Percentiles rank a stretch among this genome's conserved stretches.
Conservation (phyloP, 768 basidiomycete species). For the Mycena rosella region DNA sequence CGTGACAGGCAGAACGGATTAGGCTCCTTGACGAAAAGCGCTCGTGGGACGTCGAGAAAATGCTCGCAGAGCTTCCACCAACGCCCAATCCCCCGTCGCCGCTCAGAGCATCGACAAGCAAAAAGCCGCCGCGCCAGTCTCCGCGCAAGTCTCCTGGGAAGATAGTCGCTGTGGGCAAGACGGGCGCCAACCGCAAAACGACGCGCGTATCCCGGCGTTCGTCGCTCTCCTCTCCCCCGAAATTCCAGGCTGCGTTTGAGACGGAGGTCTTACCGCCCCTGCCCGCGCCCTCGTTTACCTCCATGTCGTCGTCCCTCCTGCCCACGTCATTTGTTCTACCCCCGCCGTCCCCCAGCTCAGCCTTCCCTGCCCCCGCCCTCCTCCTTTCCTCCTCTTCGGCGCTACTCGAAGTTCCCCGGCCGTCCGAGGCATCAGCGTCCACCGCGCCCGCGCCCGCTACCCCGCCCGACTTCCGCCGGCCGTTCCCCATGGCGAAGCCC, state of each 20-base stretch:
- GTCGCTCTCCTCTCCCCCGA: constrained; percentile 48
- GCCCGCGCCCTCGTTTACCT: constrained; percentile 21
- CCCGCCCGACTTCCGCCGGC: constrained; percentile 49
- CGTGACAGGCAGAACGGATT: constrained; percentile 67
- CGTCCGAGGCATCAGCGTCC: background rate
- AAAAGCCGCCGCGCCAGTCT: constrained; percentile 54
- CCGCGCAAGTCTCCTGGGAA: constrained; percentile 60
- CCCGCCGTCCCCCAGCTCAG: constrained; percentile 79
- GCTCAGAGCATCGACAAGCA: constrained; percentile 38
- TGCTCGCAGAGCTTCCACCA: constrained; percentile 69
- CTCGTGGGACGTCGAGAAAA: constrained; percentile 76
- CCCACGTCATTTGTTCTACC: constrained; percentile 83
- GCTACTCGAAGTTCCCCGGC: constrained; percentile 13
- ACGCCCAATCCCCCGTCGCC: constrained; percentile 51
- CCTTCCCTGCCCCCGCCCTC: constrained; percentile 66
- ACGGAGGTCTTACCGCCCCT: constrained; percentile 61
- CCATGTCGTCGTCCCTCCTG: constrained; percentile 61
- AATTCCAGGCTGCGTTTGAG: constrained; percentile 60
- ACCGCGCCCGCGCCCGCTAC: constrained; percentile 16
- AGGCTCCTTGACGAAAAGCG: constrained; percentile 77
- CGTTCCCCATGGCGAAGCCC: constrained; percentile 81
- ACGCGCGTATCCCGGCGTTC: constrained; percentile 62
- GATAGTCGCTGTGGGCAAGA: constrained; percentile 61
- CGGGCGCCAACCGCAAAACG: constrained; percentile 57
- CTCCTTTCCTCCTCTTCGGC: constrained; percentile 46